phyloP scores from a whole-genome alignment of 1,284 basidiomycete genomes.

The Puccinia polysora region DNA sequence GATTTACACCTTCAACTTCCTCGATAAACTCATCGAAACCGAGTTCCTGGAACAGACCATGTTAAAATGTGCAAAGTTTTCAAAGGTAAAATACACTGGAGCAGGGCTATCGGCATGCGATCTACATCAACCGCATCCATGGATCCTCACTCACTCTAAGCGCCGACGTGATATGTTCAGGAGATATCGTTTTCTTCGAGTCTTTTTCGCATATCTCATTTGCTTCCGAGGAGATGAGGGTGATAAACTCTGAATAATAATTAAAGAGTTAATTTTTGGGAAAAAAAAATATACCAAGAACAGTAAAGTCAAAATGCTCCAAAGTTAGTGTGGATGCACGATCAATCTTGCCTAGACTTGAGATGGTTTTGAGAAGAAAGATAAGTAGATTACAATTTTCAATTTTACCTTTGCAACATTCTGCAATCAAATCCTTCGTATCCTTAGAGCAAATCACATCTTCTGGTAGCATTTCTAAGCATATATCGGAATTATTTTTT shows the following conservation, averaged over 20 bases:
- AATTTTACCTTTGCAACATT: conserved; percentile 85
- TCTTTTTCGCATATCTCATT: conserved; percentile 98
- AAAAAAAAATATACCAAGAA: not conserved
- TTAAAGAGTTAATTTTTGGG: not conserved
- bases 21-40: conserved; percentile 82
- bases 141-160: no score
- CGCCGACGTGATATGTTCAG: conserved; percentile 90
- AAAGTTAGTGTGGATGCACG: no score
- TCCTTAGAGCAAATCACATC: conserved; percentile 93
- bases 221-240: conserved; percentile 91
- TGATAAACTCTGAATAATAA: conserved; percentile 77
- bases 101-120: no score
- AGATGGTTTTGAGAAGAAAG: not conserved
- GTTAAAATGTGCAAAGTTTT: no score
- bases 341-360: not conserved
- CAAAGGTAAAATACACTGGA: not conserved
- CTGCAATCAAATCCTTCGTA: conserved; percentile 89
- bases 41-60: conserved; percentile 62
- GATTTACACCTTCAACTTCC: conserved; percentile 84
- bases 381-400: conserved; percentile 51
- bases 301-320: not conserved
- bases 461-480: conserved; percentile 76
- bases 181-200: conserved; percentile 98
- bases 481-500: not conserved
- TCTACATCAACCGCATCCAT: no score